Evolutionary conservation across 495 filamentous ascomycete genomes (phyloP).

Genomic region (Penicillium daleae): DNA sequence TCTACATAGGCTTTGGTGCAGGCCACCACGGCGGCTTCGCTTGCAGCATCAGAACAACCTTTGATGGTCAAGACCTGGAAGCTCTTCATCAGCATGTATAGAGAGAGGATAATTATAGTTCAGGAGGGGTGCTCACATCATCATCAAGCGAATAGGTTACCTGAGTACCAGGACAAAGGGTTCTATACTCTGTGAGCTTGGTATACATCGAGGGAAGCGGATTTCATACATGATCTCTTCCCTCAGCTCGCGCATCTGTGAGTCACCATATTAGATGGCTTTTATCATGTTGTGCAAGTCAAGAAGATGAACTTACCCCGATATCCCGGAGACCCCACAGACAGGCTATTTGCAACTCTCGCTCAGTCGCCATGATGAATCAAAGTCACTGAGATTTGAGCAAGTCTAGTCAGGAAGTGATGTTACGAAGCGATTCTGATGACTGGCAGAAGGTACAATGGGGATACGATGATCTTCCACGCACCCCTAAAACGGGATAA

Average conservation of each 20-base stretch:
- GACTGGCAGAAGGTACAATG: too few relatives aligned
- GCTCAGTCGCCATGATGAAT: conserved; percentile 1
- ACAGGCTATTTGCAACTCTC: background rate
- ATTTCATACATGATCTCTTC: background rate
- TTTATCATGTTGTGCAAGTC: background rate
- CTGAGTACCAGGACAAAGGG: background rate
- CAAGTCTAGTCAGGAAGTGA: background rate
- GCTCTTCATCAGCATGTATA: background rate
- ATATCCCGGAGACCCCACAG: background rate
- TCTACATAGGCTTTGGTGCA: background rate
- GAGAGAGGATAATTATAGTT: background rate
- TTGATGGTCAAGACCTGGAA: background rate
- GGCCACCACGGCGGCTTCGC: background rate
- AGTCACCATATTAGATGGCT: background rate
- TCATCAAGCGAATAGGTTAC: background rate
- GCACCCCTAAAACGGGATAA: too few relatives aligned
- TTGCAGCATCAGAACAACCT: background rate
- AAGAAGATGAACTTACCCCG: background rate
- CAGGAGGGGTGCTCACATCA: background rate
- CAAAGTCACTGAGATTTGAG: background rate
- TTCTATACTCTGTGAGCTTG: background rate
- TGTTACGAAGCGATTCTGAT: background rate
- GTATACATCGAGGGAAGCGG: background rate
- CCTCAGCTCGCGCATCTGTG: background rate
- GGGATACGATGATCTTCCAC: background rate